Evolutionary conservation across 1,284 basidiomycete species (phyloP).

Genomic region (Marasmius sp.): DNA sequence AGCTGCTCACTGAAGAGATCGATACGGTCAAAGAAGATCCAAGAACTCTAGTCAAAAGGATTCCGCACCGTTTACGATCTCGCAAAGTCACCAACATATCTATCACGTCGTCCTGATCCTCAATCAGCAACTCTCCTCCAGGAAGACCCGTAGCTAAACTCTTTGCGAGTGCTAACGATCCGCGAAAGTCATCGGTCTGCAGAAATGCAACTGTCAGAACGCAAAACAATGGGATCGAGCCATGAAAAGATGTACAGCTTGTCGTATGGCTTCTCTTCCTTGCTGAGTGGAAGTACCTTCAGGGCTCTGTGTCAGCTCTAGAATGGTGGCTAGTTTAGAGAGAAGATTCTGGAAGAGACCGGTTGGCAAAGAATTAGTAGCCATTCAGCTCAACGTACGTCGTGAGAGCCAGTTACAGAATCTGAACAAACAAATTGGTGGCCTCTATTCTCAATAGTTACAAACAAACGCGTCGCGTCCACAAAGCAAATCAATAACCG

Average conservation of each 20-base stretch:
- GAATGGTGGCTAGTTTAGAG: conserved; percentile 49
- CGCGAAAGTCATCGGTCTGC: conserved; percentile 69
- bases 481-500: too few species aligned
- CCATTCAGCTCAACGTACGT: conserved; percentile 16
- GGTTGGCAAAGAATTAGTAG: conserved; percentile 37
- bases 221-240: neutral
- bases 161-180: conserved; percentile 52
- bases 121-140: conserved; percentile 62
- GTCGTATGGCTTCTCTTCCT: conserved; percentile 60
- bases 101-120: conserved; percentile 67
- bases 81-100: conserved; percentile 58
- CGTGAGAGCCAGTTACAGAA: too few species aligned
- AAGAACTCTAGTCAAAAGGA: neutral
- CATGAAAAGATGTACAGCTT: conserved; percentile 45
- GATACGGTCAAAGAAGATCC: neutral
- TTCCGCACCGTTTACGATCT: conserved; percentile 55
- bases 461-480: too few species aligned
- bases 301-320: conserved; percentile 53
- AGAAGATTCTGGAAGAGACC: conserved; percentile 52
- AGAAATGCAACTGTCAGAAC: neutral
- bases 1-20: conserved; percentile 31
- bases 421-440: too few species aligned
- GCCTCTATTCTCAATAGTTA: too few species aligned
- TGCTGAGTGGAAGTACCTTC: conserved; percentile 52
- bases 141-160: conserved; percentile 54